Evolutionary conservation across 148 eudicot species (phyloP).

Genomic region (Polygonum aviculare): DNA sequence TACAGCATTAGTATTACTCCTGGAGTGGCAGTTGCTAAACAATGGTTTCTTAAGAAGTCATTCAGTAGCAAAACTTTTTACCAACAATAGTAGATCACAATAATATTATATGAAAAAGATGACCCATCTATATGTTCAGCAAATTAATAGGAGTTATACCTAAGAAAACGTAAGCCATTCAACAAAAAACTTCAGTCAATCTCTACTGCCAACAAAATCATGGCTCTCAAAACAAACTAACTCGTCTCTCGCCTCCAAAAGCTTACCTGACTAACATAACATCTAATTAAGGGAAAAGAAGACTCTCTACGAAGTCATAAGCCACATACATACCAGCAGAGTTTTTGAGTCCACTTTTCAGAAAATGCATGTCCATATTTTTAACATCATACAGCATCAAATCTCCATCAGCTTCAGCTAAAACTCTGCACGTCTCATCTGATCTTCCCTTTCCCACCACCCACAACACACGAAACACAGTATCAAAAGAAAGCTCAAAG

Average conservation of each 20-base stretch:
- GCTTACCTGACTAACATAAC: too few relatives aligned
- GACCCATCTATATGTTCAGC: too few relatives aligned
- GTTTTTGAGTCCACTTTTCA: not conserved
- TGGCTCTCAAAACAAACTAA: not conserved
- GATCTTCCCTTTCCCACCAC: not conserved
- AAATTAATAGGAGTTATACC: not conserved
- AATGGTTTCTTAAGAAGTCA: too few relatives aligned
- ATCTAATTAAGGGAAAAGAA: not conserved
- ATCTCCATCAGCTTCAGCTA: not conserved
- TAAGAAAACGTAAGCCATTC: not conserved
- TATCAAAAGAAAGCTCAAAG: not conserved
- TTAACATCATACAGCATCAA: not conserved
- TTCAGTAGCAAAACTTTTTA: too few relatives aligned
- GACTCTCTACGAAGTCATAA: not conserved
- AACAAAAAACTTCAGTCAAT: not conserved
- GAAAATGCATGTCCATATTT: not conserved
- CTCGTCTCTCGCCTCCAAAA: too few relatives aligned
- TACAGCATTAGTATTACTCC: too few relatives aligned
- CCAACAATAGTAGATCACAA: too few relatives aligned
- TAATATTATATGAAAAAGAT: too few relatives aligned
- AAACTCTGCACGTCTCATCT: not conserved
- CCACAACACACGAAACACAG: not conserved
- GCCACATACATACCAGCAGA: not conserved
- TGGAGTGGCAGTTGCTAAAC: too few relatives aligned
- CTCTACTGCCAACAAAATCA: not conserved